Evolutionary conservation across 2,329 filamentous ascomycete genomes (phyloP).

Genomic region (Rhinocladiella mackenziei): DNA sequence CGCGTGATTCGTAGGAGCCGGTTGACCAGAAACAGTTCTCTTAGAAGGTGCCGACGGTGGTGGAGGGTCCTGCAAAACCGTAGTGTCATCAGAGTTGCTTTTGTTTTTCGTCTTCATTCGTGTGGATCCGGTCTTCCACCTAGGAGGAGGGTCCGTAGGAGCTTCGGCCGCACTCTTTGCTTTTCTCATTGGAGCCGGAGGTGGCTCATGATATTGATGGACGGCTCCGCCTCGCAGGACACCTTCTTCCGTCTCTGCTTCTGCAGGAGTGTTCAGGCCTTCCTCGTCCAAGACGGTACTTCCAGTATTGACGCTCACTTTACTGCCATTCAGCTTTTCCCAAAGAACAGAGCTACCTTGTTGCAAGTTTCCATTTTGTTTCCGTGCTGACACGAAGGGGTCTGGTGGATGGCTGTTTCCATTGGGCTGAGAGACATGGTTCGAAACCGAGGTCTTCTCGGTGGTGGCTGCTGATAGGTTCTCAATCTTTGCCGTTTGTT

Average conservation of each 20-base stretch:
- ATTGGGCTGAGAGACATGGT: constrained; percentile 36
- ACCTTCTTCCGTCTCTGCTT: constrained; percentile 22
- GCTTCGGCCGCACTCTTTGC: constrained; percentile 52
- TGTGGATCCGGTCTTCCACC: constrained; percentile 54
- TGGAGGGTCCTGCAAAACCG: constrained; percentile 32
- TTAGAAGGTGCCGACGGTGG: constrained; percentile 56
- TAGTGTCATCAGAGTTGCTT: constrained; percentile 40
- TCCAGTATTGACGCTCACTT: constrained; percentile 36
- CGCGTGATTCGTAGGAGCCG: constrained; percentile 46
- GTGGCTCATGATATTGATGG: constrained; percentile 38
- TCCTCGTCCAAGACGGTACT: constrained; percentile 26
- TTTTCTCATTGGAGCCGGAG: constrained; percentile 45
- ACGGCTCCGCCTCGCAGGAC: constrained; percentile 23
- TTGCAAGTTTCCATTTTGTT: constrained; percentile 34
- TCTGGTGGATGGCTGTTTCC: too few relatives aligned
- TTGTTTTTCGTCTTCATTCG: constrained; percentile 41
- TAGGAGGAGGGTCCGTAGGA: constrained; percentile 58
- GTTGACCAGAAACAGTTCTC: constrained; percentile 84
- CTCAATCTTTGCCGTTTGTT: constrained; percentile 29
- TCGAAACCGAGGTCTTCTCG: constrained; percentile 35
- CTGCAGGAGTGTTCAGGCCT: constrained; percentile 20
- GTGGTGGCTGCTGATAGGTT: constrained; percentile 31
- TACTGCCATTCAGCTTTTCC: constrained; percentile 48
- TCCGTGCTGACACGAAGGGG: constrained; percentile 41
- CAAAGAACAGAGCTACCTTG: constrained; percentile 45